A percentile compares a stretch with the other conserved stretches of the same genome.
Conservation (phyloP, 2,329 filamentous ascomycete species). For the Tothia fuscella region DNA sequence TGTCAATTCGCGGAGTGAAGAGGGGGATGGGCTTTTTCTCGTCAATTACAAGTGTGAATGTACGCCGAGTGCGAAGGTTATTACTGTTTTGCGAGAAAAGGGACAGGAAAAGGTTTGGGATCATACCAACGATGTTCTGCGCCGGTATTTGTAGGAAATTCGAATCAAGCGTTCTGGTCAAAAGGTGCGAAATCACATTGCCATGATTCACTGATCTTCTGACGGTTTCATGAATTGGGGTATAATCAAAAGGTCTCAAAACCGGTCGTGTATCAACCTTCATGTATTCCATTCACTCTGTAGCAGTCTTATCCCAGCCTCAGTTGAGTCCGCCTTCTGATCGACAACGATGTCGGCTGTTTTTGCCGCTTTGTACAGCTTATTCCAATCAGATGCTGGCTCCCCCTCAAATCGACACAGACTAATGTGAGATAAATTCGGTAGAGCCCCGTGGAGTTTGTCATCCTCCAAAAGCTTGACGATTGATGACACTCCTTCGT, state of each 20-base stretch:
- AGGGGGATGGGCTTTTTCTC: constrained; percentile 23
- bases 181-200: too few relatives aligned
- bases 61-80: constrained; percentile 21
- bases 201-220: too few relatives aligned
- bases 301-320: background rate
- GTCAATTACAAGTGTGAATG: constrained; percentile 23
- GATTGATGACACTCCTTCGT: background rate
- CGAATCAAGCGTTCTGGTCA: too few relatives aligned
- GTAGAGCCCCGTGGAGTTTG: background rate
- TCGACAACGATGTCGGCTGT: background rate
- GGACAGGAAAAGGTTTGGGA: constrained; percentile 22
- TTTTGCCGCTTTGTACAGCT: background rate
- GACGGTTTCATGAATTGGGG: too few relatives aligned
- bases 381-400: background rate
- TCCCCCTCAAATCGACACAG: background rate
- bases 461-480: background rate
- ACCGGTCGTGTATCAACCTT: too few relatives aligned
- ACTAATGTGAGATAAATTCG: background rate
- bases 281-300: background rate
- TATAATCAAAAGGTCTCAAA: too few relatives aligned
- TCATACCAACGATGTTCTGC: constrained; percentile 23
- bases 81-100: constrained; percentile 20
- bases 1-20: constrained; percentile 19
- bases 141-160: constrained; percentile 12
- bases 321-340: background rate